Conservation (phyloP, 768 basidiomycete species). For the Boletus rufocinnamomeus region DNA sequence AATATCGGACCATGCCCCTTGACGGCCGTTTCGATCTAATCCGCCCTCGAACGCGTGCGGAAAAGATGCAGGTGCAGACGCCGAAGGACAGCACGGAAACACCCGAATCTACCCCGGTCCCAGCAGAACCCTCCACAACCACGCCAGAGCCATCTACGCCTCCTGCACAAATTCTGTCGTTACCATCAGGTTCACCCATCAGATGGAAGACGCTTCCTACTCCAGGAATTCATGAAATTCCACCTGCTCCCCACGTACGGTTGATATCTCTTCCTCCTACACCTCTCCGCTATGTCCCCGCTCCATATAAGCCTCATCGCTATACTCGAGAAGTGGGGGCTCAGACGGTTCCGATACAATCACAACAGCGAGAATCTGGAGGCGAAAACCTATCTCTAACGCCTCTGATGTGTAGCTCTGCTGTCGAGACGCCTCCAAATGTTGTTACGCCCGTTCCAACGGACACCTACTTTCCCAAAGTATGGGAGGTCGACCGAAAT, state of each 20-base stretch:
- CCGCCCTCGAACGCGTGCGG: slow-evolving; percentile 41
- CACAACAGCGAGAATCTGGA: slow-evolving; percentile 14
- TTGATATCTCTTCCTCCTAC: slow-evolving; percentile 50
- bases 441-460: slow-evolving; percentile 57
- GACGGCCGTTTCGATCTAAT: slow-evolving; percentile 90
- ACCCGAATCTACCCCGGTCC: slow-evolving; percentile 21
- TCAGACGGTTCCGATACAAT: slow-evolving; percentile 26
- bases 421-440: slow-evolving; percentile 76
- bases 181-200: slow-evolving; percentile 36
- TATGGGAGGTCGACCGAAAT: slow-evolving; percentile 69
- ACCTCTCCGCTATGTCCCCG: slow-evolving; percentile 25
- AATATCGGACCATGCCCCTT: slow-evolving; percentile 80
- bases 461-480: slow-evolving; percentile 78
- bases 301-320: slow-evolving; percentile 19
- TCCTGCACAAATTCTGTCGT: slow-evolving; percentile 30
- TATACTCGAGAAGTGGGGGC: slow-evolving; percentile 22
- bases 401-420: slow-evolving; percentile 78
- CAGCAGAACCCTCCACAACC: slow-evolving; percentile 5
- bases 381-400: slow-evolving; percentile 59
- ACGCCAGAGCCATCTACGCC: slow-evolving; percentile 40
- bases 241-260: slow-evolving; percentile 58
- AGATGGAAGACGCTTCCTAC: slow-evolving; percentile 59
- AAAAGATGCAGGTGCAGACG: slow-evolving; percentile 14
- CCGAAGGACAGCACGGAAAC: slow-evolving; percentile 7
- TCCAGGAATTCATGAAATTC: slow-evolving; percentile 61